These are phyloP conservation scores for Sarocladium kiliense DNA, from an alignment of 2,329 filamentous ascomycete genomes.

Conservation along the genomic window DNA sequence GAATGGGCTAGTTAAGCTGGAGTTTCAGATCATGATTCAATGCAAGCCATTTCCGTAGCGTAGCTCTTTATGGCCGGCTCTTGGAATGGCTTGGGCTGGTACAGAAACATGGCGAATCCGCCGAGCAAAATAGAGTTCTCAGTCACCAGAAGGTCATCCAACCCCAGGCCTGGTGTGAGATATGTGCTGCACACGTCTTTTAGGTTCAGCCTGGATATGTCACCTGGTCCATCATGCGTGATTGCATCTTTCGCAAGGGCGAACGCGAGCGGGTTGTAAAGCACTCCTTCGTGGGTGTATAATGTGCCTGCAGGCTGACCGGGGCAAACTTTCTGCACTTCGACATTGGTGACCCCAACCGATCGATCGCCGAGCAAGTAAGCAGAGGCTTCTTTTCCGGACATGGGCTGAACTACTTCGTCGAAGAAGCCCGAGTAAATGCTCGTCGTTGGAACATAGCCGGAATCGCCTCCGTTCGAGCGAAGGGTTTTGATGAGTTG, in stretches of 20 bases:
- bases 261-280: constrained; percentile 24
- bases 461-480: constrained; percentile 39
- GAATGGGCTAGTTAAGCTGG: too few species aligned
- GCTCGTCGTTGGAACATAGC: constrained; percentile 50
- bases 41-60: too few species aligned
- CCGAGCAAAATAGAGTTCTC: constrained; percentile 9
- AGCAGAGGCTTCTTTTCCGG: constrained; percentile 39
- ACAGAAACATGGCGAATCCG: neutral
- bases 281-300: constrained; percentile 44
- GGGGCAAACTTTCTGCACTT: constrained; percentile 39
- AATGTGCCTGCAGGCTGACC: constrained; percentile 34
- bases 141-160: constrained; percentile 10
- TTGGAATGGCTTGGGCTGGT: constrained; percentile 4
- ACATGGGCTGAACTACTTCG: constrained; percentile 47
- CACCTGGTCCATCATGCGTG: constrained; percentile 6
- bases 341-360: constrained; percentile 43
- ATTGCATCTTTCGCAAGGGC: constrained; percentile 36
- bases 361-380: constrained; percentile 33
- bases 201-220: constrained; percentile 6
- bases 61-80: constrained; percentile 9
- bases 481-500: constrained; percentile 38
- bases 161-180: constrained; percentile 7
- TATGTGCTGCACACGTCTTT: constrained; percentile 5
- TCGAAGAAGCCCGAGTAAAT: constrained; percentile 44
- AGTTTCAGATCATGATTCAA: too few species aligned